Evolutionary conservation across 345 rosid genomes (phyloP).

Genomic region (Turritis glabra): DNA sequence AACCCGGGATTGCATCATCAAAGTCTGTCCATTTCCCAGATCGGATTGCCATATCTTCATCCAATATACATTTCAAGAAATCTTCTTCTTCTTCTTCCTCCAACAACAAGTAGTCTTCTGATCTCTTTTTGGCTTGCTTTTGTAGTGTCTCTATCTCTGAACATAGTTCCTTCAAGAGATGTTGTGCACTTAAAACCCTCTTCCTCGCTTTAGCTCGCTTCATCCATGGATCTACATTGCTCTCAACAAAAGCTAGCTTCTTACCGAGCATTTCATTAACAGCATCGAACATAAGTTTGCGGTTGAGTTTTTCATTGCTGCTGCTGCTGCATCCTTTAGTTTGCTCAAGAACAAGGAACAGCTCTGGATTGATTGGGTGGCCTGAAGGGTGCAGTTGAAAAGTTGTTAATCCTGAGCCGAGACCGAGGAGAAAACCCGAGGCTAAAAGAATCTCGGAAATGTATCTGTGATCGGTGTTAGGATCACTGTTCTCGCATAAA

Average conservation of each 20-base stretch:
- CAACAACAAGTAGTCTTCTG: constrained; percentile 34
- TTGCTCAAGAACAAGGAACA: constrained; percentile 88
- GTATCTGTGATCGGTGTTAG: constrained; percentile 74
- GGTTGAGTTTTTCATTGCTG: constrained; percentile 56
- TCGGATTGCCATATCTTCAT: constrained; percentile 56
- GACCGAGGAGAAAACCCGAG: constrained; percentile 89
- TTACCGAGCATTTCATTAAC: constrained; percentile 73
- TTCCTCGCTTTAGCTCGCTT: constrained; percentile 45
- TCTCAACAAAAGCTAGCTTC: constrained; percentile 51
- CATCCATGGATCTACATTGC: constrained; percentile 51
- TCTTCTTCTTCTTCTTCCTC: constrained; percentile 62
- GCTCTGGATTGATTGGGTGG: constrained; percentile 84
- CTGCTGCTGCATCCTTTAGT: constrained; percentile 58
- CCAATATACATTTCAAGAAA: constrained; percentile 52
- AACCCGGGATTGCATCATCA: constrained; percentile 45
- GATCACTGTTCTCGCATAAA: constrained; percentile 75
- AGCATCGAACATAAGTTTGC: constrained; percentile 78
- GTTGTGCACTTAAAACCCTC: constrained; percentile 67
- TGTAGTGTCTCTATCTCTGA: constrained; percentile 65
- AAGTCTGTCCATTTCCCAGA: constrained; percentile 65
- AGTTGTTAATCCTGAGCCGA: constrained; percentile 53
- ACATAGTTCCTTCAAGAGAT: constrained; percentile 77
- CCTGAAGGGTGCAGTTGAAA: constrained; percentile 87
- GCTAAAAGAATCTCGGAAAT: constrained; percentile 90
- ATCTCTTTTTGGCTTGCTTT: constrained; percentile 40